Percentiles rank a stretch among this genome's conserved stretches.
These are phyloP conservation scores for slime mould (Dictyostelium discoideum) DNA, from an alignment of 78 protist species.

Conservation along the genomic window DNA sequence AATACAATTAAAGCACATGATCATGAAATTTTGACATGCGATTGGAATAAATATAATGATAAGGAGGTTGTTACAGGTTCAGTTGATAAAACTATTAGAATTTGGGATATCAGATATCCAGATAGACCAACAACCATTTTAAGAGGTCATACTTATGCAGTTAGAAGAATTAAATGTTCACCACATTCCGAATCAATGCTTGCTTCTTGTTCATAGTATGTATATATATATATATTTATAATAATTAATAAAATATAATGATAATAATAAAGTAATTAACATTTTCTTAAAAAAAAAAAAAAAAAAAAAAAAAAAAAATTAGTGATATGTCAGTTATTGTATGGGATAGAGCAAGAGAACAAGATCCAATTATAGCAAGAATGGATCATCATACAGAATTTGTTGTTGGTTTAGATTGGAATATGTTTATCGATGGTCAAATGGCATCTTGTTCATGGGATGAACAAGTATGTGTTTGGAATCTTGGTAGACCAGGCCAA, in stretches of 20 bases:
- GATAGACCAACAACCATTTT: slow-evolving; percentile 53
- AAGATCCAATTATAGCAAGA: slow-evolving; percentile 66
- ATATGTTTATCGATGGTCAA: slow-evolving; percentile 82
- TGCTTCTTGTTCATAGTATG: slow-evolving; percentile 86
- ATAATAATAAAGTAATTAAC: background rate
- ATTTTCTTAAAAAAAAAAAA: background rate
- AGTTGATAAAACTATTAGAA: slow-evolving; percentile 83
- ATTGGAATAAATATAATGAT: slow-evolving; percentile 90
- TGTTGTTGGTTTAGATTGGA: slow-evolving; percentile 89
- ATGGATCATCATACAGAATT: slow-evolving; percentile 90
- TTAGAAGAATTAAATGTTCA: slow-evolving; percentile 86
- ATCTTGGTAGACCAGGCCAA: slow-evolving; percentile 43
- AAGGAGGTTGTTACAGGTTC: slow-evolving; percentile 83
- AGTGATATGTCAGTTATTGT: slow-evolving; percentile 86
- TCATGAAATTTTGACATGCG: slow-evolving; percentile 86
- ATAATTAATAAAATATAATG: background rate
- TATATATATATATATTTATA: background rate
- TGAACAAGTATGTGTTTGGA: slow-evolving; percentile 73
- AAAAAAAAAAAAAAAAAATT: background rate
- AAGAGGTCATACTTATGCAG: slow-evolving; percentile 86
- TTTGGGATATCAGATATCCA: slow-evolving; percentile 88
- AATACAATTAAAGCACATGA: slow-evolving; percentile 85
- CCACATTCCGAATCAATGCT: slow-evolving; percentile 85
- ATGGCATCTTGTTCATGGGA: slow-evolving; percentile 86
- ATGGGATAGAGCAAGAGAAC: slow-evolving; percentile 84